Conservation (phyloP, 345 rosid genomes). For the Clarkia xantiana region DNA sequence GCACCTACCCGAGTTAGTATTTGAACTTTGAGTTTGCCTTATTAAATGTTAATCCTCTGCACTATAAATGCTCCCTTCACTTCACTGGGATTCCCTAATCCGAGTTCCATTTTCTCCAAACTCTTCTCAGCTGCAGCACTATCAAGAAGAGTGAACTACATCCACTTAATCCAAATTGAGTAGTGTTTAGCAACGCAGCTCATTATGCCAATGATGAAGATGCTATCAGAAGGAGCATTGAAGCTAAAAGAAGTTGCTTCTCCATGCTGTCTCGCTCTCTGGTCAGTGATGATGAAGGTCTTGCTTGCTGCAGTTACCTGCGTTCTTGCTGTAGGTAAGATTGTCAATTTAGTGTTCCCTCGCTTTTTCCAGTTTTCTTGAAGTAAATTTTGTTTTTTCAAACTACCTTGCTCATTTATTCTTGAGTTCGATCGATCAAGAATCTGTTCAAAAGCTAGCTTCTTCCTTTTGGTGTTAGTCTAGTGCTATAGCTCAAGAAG, state of each 20-base stretch:
- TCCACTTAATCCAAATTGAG: background rate
- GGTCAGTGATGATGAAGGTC: slow-evolving; percentile 17
- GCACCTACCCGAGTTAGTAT: too few species aligned
- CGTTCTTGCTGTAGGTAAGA: slow-evolving; percentile 41
- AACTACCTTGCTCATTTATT: too few species aligned
- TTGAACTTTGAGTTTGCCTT: too few species aligned
- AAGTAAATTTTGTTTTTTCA: too few species aligned
- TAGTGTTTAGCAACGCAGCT: too few species aligned
- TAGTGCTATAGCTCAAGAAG: background rate
- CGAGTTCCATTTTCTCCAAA: too few species aligned
- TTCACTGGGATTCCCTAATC: too few species aligned
- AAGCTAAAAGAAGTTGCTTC: slow-evolving; percentile 11
- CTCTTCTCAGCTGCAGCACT: background rate
- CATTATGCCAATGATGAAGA: background rate
- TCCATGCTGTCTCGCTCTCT: slow-evolving; percentile 12
- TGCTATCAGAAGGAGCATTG: slow-evolving; percentile 2
- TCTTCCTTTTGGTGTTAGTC: background rate
- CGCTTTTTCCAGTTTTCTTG: background rate
- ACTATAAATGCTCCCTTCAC: too few species aligned
- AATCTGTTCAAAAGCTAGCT: background rate
- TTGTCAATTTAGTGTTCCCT: background rate
- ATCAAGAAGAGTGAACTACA: background rate
- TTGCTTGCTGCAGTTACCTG: slow-evolving; percentile 34
- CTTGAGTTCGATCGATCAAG: background rate
- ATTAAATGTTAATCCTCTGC: too few species aligned